These are phyloP conservation scores for Lithohypha guttulata DNA, from an alignment of 2,329 filamentous ascomycete species.

Conservation along the genomic window DNA sequence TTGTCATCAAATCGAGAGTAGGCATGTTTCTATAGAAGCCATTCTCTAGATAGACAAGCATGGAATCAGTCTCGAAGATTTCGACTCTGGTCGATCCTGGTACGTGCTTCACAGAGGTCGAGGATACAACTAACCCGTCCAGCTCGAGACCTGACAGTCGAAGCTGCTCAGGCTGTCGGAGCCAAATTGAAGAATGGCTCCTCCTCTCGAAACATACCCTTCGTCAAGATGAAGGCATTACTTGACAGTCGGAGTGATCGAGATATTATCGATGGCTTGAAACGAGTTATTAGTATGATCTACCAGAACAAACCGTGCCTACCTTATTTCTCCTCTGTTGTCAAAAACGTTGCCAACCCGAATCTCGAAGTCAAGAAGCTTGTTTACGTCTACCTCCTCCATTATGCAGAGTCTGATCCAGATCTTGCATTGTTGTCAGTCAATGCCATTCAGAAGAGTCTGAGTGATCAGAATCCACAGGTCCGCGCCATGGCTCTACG, in stretches of 20 bases:
- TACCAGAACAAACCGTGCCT: constrained; percentile 81
- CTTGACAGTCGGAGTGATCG: constrained; percentile 88
- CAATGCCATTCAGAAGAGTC: constrained; percentile 96
- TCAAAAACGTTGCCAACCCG: constrained; percentile 93
- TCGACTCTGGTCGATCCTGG: constrained; percentile 90
- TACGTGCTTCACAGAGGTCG: constrained; percentile 29
- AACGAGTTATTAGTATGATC: constrained; percentile 88
- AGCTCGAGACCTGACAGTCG: constrained; percentile 95
- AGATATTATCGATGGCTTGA: constrained; percentile 83
- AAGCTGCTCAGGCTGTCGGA: constrained; percentile 84
- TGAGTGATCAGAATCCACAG: constrained; percentile 84
- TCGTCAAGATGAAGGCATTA: constrained; percentile 84
- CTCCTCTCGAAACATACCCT: constrained; percentile 56
- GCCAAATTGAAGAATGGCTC: constrained; percentile 44
- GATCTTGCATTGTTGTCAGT: constrained; percentile 92
- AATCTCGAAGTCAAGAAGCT: constrained; percentile 95
- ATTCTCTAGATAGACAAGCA: too few species aligned
- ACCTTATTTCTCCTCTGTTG: constrained; percentile 90
- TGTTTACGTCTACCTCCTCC: constrained; percentile 95
- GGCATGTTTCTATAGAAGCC: too few species aligned
- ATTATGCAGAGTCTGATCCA: constrained; percentile 91
- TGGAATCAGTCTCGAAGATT: constrained; percentile 95
- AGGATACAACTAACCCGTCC: constrained; percentile 16
- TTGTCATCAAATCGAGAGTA: too few species aligned
- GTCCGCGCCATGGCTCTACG: constrained; percentile 83